Evolutionary conservation across 352 stramenopile genomes (phyloP), one percentile per base, ranked within the genome.

Genomic region (Pythium phragmitis): DNA sequence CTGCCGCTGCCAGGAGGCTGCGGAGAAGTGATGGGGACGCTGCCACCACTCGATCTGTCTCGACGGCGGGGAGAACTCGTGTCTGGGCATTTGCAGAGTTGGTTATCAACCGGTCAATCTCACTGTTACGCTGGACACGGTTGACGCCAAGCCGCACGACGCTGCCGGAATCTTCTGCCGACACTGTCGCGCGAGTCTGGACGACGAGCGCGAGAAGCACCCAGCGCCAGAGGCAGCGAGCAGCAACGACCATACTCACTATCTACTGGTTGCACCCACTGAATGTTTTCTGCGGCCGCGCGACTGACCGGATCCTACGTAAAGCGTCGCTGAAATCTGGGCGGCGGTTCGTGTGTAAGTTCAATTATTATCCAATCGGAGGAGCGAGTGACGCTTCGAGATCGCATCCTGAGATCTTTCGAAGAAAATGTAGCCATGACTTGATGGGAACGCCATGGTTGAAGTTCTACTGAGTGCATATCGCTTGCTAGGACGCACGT

Each of bases 91-190:
- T 23, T 47, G 1, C 1, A 53, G 56, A 69, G 19, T 61, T 60
- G 8, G 70, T 57, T 12, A 76, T 4, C 26, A 69, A 46, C 12
- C 42, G 57, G 39, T 65, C 54, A 11, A 66, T 45, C 33, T 70
- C 64, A 2, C 37, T 12, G 19, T 62, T 64, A n/a, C 23, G 52
- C 13, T 37, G 16, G 4, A 54, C 17, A 1, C 50, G 63, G 28
- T 66, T 74, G 60, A 89, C 60, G 33, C 74, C 75, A 41, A 92
- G 80, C 9, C 81, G 74, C 21, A 86, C 68, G 41, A 65, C 53
- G 53, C 68, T 41, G 13, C 65, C 37, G 2, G 41, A n/a, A 28
- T 65, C 48, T 5, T 52, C 30, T 17, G 58, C 63, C 1, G 68
- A 8, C 9, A 13, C 26, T 33, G 36, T 49, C 7, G 7, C 37